These are phyloP conservation scores for Papiliotrema nemorosa DNA, from an alignment of 1,284 basidiomycete species.

Conservation along the genomic window DNA sequence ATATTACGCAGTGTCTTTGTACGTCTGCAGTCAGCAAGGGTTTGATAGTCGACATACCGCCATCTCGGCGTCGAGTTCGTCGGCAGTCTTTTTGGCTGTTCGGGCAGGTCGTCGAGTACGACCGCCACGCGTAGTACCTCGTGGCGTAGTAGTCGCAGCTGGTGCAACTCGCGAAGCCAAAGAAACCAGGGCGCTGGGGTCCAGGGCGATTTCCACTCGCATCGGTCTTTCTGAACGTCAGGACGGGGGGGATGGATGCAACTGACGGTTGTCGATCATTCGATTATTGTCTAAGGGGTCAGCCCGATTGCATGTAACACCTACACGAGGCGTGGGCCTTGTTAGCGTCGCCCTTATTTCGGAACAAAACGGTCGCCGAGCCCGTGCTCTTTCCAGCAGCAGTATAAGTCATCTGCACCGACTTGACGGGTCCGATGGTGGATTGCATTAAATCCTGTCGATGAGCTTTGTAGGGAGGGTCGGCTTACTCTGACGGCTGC, in stretches of 20 bases:
- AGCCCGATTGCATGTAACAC: constrained; percentile 7
- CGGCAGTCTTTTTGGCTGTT: constrained; percentile 55
- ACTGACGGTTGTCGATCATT: constrained; percentile 99
- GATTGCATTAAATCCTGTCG: constrained; percentile 82
- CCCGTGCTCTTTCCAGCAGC: constrained; percentile 83
- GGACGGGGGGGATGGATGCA: not conserved
- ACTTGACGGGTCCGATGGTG: constrained; percentile 82
- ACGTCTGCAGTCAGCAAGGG: constrained; percentile 21
- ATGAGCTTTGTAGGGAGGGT: not conserved
- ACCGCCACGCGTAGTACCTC: constrained; percentile 10
- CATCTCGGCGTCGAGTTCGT: constrained; percentile 63
- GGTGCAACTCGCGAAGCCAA: constrained; percentile 57
- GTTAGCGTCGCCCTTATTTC: constrained; percentile 79
- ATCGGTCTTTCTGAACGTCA: constrained; percentile 80
- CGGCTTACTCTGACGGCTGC: constrained; percentile 74
- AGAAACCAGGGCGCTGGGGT: constrained; percentile 71
- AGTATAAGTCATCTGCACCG: constrained; percentile 83
- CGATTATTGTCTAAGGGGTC: constrained; percentile 73
- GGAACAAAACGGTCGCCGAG: constrained; percentile 81
- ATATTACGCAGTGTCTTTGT: constrained; percentile 34
- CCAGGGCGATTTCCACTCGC: constrained; percentile 96
- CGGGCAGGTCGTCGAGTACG: constrained; percentile 50
- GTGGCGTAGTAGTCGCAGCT: constrained; percentile 51
- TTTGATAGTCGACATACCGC: constrained; percentile 57
- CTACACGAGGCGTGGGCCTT: constrained; percentile 80